phyloP scores from a whole-genome alignment of 176 grass and related monocot genomes.

The Saccharum spontaneum region DNA sequence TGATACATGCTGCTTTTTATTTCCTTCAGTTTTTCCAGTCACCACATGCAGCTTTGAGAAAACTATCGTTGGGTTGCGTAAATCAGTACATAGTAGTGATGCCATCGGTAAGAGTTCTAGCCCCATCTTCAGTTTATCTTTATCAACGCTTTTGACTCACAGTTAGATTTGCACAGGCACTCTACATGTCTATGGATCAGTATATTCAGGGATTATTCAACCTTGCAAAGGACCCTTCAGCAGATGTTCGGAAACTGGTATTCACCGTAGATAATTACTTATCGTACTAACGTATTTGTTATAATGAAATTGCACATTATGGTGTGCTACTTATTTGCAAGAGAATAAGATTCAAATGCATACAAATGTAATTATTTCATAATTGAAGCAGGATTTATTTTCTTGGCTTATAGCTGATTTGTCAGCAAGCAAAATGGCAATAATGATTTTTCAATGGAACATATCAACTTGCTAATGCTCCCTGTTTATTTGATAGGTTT shows the following conservation, averaged over 20 bases:
- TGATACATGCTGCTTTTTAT: neutral
- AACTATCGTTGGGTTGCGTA: constrained; percentile 79
- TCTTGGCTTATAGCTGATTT: constrained; percentile 15
- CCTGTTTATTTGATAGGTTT: constrained; percentile 65
- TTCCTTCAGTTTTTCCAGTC: constrained; percentile 84
- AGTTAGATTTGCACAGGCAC: constrained; percentile 48
- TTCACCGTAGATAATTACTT: neutral
- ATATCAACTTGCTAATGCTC: neutral
- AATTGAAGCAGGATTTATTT: constrained; percentile 18
- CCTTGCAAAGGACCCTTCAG: constrained; percentile 80
- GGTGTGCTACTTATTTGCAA: constrained; percentile 15
- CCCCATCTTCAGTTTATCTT: constrained; percentile 12
- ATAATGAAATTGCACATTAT: neutral
- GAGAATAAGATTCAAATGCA: constrained; percentile 3
- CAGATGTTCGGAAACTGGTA: constrained; percentile 96
- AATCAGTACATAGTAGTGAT: constrained; percentile 95
- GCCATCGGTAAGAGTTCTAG: constrained; percentile 60
- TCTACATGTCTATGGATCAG: constrained; percentile 95
- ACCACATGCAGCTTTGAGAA: constrained; percentile 78
- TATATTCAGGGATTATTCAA: constrained; percentile 93
- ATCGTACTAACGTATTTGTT: constrained; percentile 16
- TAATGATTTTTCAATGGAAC: neutral
- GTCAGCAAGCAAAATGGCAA: constrained; percentile 16
- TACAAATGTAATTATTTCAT: constrained; percentile 4
- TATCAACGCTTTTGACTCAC: constrained; percentile 13